Conservation (phyloP, 2,329 filamentous ascomycete species). For the Cercospora beticola region DNA sequence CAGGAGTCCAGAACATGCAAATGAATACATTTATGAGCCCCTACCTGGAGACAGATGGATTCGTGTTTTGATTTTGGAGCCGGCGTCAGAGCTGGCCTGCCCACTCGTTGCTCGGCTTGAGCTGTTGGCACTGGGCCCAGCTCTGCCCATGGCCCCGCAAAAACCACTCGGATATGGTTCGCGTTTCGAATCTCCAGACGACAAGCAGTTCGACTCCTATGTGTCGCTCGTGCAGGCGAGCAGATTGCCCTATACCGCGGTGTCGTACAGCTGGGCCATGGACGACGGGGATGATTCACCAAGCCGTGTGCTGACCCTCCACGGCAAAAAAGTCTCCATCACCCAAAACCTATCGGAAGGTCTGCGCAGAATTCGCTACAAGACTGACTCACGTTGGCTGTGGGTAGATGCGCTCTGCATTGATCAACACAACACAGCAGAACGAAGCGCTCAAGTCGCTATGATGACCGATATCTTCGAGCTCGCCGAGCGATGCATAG, state of each 20-base stretch:
- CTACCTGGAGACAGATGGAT: neutral
- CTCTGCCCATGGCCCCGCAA: neutral
- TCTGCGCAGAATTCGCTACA: neutral
- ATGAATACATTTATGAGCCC: neutral
- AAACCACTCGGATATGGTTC: no score
- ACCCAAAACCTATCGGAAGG: neutral
- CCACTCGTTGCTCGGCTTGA: neutral
- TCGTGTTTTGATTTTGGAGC: neutral
- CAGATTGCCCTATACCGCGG: neutral
- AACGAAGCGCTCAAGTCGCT: neutral
- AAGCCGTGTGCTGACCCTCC: neutral
- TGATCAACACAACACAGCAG: neutral
- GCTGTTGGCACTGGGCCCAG: neutral
- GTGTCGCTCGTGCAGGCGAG: no score
- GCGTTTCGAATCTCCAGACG: no score
- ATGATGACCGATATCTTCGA: neutral
- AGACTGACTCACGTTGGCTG: neutral
- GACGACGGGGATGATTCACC: neutral
- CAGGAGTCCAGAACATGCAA: neutral
- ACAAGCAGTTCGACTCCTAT: no score
- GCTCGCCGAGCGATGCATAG: neutral
- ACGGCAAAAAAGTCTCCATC: neutral
- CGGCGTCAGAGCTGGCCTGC: neutral
- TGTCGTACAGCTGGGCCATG: neutral
- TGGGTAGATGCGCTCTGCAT: neutral